Percentiles rank a stretch among this genome's conserved stretches.
phyloP scores from a whole-genome alignment of 164 flowering plant genomes.

The Tetracentron sinense region DNA sequence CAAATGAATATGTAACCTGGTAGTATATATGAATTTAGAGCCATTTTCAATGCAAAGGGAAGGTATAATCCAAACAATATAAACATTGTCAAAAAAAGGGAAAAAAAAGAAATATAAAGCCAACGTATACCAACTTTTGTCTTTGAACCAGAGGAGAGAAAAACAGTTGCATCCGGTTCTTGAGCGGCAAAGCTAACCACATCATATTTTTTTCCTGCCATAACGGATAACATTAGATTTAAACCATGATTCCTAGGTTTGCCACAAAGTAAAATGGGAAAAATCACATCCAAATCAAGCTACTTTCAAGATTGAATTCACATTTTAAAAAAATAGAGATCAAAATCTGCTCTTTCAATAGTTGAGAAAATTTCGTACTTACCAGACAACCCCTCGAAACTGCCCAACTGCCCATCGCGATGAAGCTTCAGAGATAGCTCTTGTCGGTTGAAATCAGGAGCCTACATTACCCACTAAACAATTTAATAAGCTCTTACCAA shows the following conservation, averaged over 20 bases:
- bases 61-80: no score
- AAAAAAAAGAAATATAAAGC: neutral
- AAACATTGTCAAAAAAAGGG: no score
- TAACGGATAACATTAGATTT: neutral
- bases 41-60: no score
- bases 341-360: neutral
- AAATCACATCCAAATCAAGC: no score
- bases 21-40: no score
- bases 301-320: no score
- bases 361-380: neutral
- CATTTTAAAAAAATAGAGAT: neutral
- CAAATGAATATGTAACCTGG: no score
- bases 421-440: slow-evolving; percentile 51
- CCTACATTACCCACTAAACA: slow-evolving; percentile 28
- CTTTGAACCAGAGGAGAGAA: slow-evolving; percentile 46
- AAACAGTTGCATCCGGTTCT: slow-evolving; percentile 55
- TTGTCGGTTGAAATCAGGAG: slow-evolving; percentile 55
- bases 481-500: no score
- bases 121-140: slow-evolving; percentile 73
- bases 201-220: slow-evolving; percentile 61
- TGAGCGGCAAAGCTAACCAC: slow-evolving; percentile 49
- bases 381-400: slow-evolving; percentile 59
- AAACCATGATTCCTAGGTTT: neutral
- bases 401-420: slow-evolving; percentile 48
- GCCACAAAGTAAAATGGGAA: neutral